Base-by-base conservation (phyloP, 495 filamentous ascomycete genomes). In the Pseudevernia furfuracea region DNA sequence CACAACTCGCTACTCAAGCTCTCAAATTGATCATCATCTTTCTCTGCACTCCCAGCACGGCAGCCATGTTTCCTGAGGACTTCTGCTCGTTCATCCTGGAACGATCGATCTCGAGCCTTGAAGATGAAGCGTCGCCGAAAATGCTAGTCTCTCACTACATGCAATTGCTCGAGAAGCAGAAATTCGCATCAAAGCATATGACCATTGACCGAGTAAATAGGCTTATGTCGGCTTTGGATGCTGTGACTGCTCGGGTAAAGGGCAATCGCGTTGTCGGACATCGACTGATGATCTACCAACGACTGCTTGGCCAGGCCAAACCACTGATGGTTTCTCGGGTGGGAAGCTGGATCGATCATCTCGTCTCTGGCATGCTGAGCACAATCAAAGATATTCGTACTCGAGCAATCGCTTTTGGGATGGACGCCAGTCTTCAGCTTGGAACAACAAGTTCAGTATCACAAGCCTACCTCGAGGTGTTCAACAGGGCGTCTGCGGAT, bases 341-440 rank as follows among this genome's bases (percentile, higher is more conserved):
- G 0, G 69, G 68, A 1, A 79, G 88, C 60, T 97, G 93, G 92
- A 80, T 96, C 44, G 76, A 86, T 37, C 87, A 92, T 71, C 73
- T 96, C n/a, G 84, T 97, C 61, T 82, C 81, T 30, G 89, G 90
- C 37, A 83, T 96, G 75, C 82, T 96, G 28, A 89, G 89, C 72
- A 85, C 74, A 60, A 73, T 91, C 58, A 89, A 86, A 67, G 91
- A 96, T 52, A 86, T 90, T 41, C 79, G 90, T 49, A 72, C 77
- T 4, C 82, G 84, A n/a, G 91, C 92, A 17, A 86, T 97, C 30
- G 73, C 80, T 2, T 80, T 92, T 23, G 89, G 91, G 1, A 78
- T 86, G 1, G 82, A 89, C 57, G 83, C 86, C 4, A 84, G 87
- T 21, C 79, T 85, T 38, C 73, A 74, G 4, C 76, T 89, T 2